Base-by-base conservation (phyloP, 192 early-diverging fungal genomes). In the Chytriomyces sp. region DNA sequence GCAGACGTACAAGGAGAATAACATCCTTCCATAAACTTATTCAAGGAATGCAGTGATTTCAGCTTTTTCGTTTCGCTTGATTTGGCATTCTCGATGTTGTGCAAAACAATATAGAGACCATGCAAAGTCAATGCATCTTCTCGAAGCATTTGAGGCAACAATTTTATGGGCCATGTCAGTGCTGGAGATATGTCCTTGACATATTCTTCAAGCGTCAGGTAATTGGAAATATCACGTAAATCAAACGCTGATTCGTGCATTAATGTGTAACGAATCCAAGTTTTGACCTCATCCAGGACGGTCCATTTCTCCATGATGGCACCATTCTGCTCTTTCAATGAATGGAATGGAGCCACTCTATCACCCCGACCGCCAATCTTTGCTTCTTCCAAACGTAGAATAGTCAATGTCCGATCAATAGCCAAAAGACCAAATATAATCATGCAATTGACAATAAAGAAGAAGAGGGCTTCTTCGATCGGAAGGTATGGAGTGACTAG, bases 391-490 rank as follows among this genome's bases (percentile, higher is more conserved):
- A 70, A 0, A n/a, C 74, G 69, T 14, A 75, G 17, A 59, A 61
- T 39, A 7, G 74, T 66, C 19, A 73, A 65, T n/a, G 71, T 67
- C 17, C 74, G 69, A 26, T 80, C 78, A 31, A 80, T 69, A 3
- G 78, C 78, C 0, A 79, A 2, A 1, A 67, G 38, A 5, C 78
- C 78, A 75, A 58, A 64, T 26, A 80, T 77, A 26, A 81, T 57
- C 76, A 81, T 78, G 34, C 65, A 72, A 40, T 81, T 81, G 32
- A 78, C 77, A n/a, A 87, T 64, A 37, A 87, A 44, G 40, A 83
- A 77, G 54, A 87, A 87, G 17, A 85, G 72, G 8, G 78, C 74
- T 72, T 87, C 86, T 70, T 87, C 86, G 12, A 87, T 17, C 0
- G 86, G 86, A 2, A 87, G 73, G 63, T 77, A 41, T 26, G 72